Conservation (phyloP, 495 filamentous ascomycete species). For the Daldinia vernicosa region DNA sequence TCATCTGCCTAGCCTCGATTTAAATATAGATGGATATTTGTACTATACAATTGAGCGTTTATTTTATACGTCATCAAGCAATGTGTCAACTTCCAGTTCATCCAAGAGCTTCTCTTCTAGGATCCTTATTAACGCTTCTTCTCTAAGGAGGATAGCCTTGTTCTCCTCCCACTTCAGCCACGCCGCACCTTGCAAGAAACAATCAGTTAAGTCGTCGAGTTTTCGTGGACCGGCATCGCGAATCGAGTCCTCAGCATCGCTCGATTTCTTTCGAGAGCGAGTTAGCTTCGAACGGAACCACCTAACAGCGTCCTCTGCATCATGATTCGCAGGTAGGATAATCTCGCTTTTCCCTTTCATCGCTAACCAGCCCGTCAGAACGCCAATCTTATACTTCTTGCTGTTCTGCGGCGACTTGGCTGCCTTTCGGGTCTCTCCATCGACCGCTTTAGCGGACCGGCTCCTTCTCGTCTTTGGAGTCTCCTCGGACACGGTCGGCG, state of each 20-base stretch:
- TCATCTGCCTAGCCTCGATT: slow-evolving; percentile 19
- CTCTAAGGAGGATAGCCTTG: slow-evolving; percentile 55
- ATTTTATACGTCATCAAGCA: slow-evolving; percentile 23
- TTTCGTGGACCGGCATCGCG: slow-evolving; percentile 60
- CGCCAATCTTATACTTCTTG: slow-evolving; percentile 72
- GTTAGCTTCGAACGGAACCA: slow-evolving; percentile 59
- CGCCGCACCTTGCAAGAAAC: slow-evolving; percentile 83
- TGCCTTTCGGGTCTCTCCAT: slow-evolving; percentile 34
- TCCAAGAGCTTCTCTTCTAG: slow-evolving; percentile 28
- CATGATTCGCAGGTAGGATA: slow-evolving; percentile 49
- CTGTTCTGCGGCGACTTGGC: slow-evolving; percentile 47
- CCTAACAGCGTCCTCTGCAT: slow-evolving; percentile 50
- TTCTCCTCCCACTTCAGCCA: slow-evolving; percentile 88
- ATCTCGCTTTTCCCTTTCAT: slow-evolving; percentile 31
- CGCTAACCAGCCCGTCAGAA: slow-evolving; percentile 66
- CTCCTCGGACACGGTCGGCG: neutral
- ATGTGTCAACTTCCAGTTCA: neutral
- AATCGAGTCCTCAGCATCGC: slow-evolving; percentile 21
- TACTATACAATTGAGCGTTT: slow-evolving; percentile 38
- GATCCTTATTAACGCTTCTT: slow-evolving; percentile 44
- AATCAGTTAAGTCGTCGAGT: slow-evolving; percentile 92
- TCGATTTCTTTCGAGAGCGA: slow-evolving; percentile 40
- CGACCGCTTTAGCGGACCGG: neutral
- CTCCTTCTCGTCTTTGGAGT: neutral
- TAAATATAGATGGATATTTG: slow-evolving; percentile 34